Conservation (phyloP, 2,329 filamentous ascomycete genomes). For the Claviceps lovelessii region DNA sequence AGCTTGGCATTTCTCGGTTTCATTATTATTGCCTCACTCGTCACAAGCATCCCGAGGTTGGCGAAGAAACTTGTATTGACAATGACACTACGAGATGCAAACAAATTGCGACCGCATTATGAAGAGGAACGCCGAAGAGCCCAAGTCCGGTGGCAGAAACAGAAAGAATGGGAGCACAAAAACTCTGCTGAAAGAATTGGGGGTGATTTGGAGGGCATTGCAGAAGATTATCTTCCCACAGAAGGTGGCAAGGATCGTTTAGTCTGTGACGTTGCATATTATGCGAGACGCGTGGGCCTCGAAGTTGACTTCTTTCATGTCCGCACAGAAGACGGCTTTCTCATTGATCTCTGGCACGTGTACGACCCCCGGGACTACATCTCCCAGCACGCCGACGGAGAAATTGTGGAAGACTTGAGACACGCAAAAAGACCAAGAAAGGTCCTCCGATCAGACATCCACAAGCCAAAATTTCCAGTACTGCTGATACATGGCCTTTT, state of each 20-base stretch:
- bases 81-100: conserved; percentile 44
- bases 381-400: conserved; percentile 6
- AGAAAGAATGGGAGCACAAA: conserved; percentile 46
- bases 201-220: conserved; percentile 28
- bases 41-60: conserved; percentile 47
- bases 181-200: conserved; percentile 21
- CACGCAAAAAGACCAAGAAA: conserved; percentile 18
- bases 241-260: conserved; percentile 72
- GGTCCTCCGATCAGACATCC: conserved; percentile 23
- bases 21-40: conserved; percentile 60
- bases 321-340: conserved; percentile 86
- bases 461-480: conserved; percentile 59
- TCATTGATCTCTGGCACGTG: conserved; percentile 79
- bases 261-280: conserved; percentile 67
- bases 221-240: conserved; percentile 52
- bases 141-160: conserved; percentile 40
- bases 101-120: conserved; percentile 51
- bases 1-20: conserved; percentile 63
- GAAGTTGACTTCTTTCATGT: conserved; percentile 74
- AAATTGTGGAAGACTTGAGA: neutral
- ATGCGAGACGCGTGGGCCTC: conserved; percentile 73
- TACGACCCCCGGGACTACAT: conserved; percentile 67
- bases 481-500: conserved; percentile 78
- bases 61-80: conserved; percentile 35
- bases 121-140: conserved; percentile 54